Percentiles rank a stretch among this genome's conserved stretches.
Conservation (phyloP, 2,329 filamentous ascomycete genomes). For the Epichloe gansuensis region DNA sequence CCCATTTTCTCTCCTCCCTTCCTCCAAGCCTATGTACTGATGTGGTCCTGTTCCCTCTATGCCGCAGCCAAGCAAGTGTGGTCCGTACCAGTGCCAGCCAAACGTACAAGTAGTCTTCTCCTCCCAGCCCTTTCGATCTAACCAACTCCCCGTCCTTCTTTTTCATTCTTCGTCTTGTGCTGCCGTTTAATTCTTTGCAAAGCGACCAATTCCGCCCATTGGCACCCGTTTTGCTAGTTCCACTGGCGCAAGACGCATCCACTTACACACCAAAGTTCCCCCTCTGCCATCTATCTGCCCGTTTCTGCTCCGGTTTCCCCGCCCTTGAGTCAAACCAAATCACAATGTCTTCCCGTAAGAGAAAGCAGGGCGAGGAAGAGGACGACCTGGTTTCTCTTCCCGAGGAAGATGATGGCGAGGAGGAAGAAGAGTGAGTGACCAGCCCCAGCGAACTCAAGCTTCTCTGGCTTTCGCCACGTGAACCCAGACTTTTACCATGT, state of each 20-base stretch:
- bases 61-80: background rate
- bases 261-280: constrained; percentile 3
- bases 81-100: constrained; percentile 2
- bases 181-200: background rate
- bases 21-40: background rate
- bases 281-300: background rate
- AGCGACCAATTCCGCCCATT: constrained; percentile 1
- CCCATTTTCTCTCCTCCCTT: background rate
- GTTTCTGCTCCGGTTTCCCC: background rate
- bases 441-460: background rate
- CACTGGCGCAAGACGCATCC: background rate
- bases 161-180: background rate
- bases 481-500: background rate
- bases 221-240: background rate
- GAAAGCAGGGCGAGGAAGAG: constrained; percentile 47
- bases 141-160: background rate
- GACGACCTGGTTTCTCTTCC: constrained; percentile 44
- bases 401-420: constrained; percentile 37
- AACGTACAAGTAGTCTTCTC: constrained; percentile 9
- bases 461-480: background rate
- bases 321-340: background rate
- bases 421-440: constrained; percentile 40
- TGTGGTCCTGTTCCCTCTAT: background rate
- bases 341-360: constrained; percentile 39
- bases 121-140: constrained; percentile 1